Percentiles rank a stretch among this genome's conserved stretches.
Evolutionary conservation across 805 yeast species (phyloP).

Genomic region (Cyberlindnera mrakii): DNA sequence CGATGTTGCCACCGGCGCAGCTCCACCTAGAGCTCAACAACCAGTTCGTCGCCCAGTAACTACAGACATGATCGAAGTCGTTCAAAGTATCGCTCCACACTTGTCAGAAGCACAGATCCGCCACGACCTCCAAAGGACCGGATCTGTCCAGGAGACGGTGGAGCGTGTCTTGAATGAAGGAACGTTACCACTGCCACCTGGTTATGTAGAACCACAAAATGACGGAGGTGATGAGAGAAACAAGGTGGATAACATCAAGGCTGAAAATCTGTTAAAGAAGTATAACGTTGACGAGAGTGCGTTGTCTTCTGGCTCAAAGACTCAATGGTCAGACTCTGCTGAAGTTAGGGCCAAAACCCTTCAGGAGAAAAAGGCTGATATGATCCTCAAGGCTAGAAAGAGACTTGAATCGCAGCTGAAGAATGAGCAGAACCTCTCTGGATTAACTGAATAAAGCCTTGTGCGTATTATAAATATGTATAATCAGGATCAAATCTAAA

Average conservation of each 20-base stretch:
- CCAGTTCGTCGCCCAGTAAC: slow-evolving; percentile 44
- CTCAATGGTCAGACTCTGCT: slow-evolving; percentile 37
- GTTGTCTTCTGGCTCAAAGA: slow-evolving; percentile 10
- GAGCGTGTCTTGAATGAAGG: slow-evolving; percentile 62
- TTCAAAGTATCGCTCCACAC: slow-evolving; percentile 75
- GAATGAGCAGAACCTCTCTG: slow-evolving; percentile 21
- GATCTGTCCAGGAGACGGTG: slow-evolving; percentile 76
- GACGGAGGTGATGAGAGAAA: slow-evolving; percentile 16
- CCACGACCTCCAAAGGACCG: slow-evolving; percentile 66
- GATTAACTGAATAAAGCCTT: slow-evolving; percentile 3
- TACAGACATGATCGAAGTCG: slow-evolving; percentile 76
- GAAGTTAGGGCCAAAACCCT: slow-evolving; percentile 38
- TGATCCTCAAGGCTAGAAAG: slow-evolving; percentile 58
- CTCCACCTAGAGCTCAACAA: slow-evolving; percentile 2
- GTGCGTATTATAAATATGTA: not conserved
- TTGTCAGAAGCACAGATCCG: slow-evolving; percentile 65
- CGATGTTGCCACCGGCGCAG: slow-evolving; percentile 1
- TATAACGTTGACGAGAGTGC: slow-evolving; percentile 32
- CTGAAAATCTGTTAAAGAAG: slow-evolving; percentile 33
- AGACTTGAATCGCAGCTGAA: slow-evolving; percentile 38
- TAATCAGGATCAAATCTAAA: no score
- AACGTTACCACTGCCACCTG: slow-evolving; percentile 52
- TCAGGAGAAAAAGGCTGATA: slow-evolving; percentile 44
- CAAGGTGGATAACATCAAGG: slow-evolving; percentile 17
- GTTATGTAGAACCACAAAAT: slow-evolving; percentile 12